phyloP scores from a whole-genome alignment of 306 rosid genomes.

The Vigna nakashimae region DNA sequence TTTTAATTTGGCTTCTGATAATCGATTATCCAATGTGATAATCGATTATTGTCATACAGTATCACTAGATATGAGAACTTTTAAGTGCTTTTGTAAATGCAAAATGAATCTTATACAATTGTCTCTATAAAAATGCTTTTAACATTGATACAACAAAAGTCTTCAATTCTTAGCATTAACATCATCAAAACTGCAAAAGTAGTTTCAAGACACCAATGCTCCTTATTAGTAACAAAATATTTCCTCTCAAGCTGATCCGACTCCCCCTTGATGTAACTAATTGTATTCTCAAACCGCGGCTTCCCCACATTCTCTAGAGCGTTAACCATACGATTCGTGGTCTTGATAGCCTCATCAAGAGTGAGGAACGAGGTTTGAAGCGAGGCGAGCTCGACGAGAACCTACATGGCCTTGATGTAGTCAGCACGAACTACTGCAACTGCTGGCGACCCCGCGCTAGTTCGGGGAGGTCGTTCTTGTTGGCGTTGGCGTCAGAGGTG shows the following conservation, averaged over 20 bases:
- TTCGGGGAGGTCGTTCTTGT: conserved; percentile 88
- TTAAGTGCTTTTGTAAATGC: too few relatives aligned
- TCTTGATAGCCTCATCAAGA: conserved; percentile 91
- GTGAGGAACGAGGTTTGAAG: conserved; percentile 94
- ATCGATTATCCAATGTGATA: too few relatives aligned
- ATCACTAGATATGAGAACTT: too few relatives aligned
- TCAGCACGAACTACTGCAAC: conserved; percentile 83
- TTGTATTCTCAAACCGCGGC: conserved; percentile 87
- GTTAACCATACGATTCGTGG: conserved; percentile 90
- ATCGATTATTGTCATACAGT: too few relatives aligned
- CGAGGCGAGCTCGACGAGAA: conserved; percentile 97
- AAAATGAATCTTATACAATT: too few relatives aligned
- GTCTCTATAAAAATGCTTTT: too few relatives aligned
- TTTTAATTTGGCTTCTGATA: too few relatives aligned
- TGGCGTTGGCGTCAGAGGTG: conserved; percentile 61
- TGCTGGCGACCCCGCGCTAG: conserved; percentile 95
- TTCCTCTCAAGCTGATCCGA: conserved; percentile 95
- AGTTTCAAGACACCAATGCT: too few relatives aligned
- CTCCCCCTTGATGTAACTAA: conserved; percentile 85
- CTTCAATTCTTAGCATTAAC: too few relatives aligned
- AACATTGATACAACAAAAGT: too few relatives aligned
- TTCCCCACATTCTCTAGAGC: conserved; percentile 92
- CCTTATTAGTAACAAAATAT: conserved; percentile 48
- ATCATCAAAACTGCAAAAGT: too few relatives aligned
- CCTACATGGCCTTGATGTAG: conserved; percentile 85